These are phyloP conservation scores for Leccinum pachyderme DNA, from an alignment of 1,284 basidiomycete species.

Conservation along the genomic window DNA sequence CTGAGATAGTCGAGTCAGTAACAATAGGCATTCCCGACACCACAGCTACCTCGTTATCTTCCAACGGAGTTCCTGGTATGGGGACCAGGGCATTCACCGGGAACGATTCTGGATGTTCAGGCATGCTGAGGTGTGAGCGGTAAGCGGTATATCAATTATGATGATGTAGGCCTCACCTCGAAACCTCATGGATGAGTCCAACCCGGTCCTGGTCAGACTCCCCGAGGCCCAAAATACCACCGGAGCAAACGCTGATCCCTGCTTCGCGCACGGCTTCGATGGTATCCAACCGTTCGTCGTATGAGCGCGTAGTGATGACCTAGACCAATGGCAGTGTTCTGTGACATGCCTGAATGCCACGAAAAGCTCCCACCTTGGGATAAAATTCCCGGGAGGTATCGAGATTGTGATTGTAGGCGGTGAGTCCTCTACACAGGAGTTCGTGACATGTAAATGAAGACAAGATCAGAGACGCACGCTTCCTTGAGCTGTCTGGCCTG, in stretches of 20 bases:
- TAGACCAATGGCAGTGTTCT: conserved; percentile 32
- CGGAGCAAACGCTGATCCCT: conserved; percentile 96
- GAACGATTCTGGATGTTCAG: conserved; percentile 96
- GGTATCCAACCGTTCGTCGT: conserved; percentile 91
- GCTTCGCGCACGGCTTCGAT: conserved; percentile 90
- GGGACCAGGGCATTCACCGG: conserved; percentile 94
- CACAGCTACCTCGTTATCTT: conserved; percentile 60
- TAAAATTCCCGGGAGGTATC: conserved; percentile 98
- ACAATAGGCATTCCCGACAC: not conserved
- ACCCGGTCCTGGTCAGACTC: conserved; percentile 90
- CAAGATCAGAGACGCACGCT: conserved; percentile 56
- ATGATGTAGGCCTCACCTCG: conserved; percentile 55
- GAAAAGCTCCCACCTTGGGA: conserved; percentile 59
- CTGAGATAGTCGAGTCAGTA: conserved; percentile 40
- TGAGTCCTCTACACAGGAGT: conserved; percentile 67
- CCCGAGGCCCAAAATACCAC: conserved; percentile 94
- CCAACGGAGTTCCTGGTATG: conserved; percentile 72
- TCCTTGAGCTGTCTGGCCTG: conserved; percentile 93
- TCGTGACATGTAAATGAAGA: not conserved
- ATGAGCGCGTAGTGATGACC: conserved; percentile 95
- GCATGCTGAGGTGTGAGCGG: conserved; percentile 57
- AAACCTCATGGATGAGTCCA: conserved; percentile 93
- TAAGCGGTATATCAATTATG: conserved; percentile 5
- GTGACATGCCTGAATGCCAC: conserved; percentile 1
- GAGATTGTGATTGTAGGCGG: conserved; percentile 98